Evolutionary conservation across 148 eudicot species (phyloP), one percentile per base, ranked within the genome.

Genomic region (Suaeda aralocaspica): DNA sequence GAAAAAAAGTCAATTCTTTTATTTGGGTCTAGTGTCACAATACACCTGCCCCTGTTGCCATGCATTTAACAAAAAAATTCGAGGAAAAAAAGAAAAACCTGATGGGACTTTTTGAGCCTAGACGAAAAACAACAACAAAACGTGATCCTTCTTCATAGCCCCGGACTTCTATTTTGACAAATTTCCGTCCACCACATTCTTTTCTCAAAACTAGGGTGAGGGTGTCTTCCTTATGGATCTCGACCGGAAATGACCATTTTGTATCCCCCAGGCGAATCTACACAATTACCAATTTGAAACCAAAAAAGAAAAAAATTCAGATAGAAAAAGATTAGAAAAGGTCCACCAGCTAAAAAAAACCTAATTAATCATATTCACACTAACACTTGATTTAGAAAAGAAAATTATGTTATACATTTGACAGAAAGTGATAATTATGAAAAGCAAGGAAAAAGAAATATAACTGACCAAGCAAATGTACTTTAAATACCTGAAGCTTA

Each of bases 141-240:
- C 99, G 96, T 8, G 99, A 94, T 67, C 99, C 99, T 81, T 94
- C 99, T 70, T 94, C 99, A 69, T 89, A 87, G 39, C 99, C 97
- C 57, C 99, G 92, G 77, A 94, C 81, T 81, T 94, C 99, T 51
- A 81, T 80, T 81, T 73, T 87, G 64, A 94, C 45, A 74, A 78
- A 73, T 72, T 74, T 81, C 65, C 87, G 81, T 15, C 78, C 74
- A 51, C 93, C 86, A 59, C 81, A 78, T 66, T 68, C 78, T 73
- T 79, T 81, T 63, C 84, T 84, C 77, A 94, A 79, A 62, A 79
- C 84, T 56, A 94, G 78, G 68, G 71, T 75, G 71, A 91, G 72
- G 56, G 91, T 91, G 78, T 91, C 99, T 84, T 94, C 99, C 80
- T 89, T 94, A 42, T 64, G 59, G 58, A 94, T 91, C 78, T 83